Percentiles rank a stretch among this genome's conserved stretches.
Evolutionary conservation across 495 filamentous ascomycete genomes (phyloP).

Genomic region (Xylaria intraflava): DNA sequence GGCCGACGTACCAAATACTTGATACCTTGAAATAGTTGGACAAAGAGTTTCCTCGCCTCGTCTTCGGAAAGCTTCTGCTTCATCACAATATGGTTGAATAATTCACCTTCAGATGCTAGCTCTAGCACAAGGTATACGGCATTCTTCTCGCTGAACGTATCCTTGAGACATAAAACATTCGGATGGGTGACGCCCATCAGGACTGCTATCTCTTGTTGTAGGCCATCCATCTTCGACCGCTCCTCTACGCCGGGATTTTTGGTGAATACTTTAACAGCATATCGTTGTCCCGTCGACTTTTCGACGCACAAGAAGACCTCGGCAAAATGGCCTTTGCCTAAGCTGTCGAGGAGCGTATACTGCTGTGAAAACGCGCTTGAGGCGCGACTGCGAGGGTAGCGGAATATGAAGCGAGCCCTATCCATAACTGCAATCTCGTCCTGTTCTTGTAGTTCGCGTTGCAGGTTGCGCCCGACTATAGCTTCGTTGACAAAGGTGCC

Average conservation of each 20-base stretch:
- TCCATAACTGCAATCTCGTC: slow-evolving; percentile 85
- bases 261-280: slow-evolving; percentile 91
- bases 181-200: slow-evolving; percentile 94
- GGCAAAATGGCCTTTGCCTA: slow-evolving; percentile 96
- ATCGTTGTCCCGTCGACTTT: slow-evolving; percentile 71
- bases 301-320: slow-evolving; percentile 89
- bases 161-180: slow-evolving; percentile 90
- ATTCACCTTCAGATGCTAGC: slow-evolving; percentile 82
- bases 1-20: slow-evolving; percentile 77
- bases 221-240: slow-evolving; percentile 68
- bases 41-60: slow-evolving; percentile 79
- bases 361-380: slow-evolving; percentile 77
- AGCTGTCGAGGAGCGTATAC: slow-evolving; percentile 74
- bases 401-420: slow-evolving; percentile 79
- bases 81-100: slow-evolving; percentile 90
- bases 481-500: slow-evolving; percentile 94
- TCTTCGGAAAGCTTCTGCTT: slow-evolving; percentile 79
- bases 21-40: slow-evolving; percentile 85
- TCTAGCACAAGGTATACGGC: slow-evolving; percentile 91
- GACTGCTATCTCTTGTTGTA: slow-evolving; percentile 94
- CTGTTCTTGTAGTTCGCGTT: slow-evolving; percentile 75
- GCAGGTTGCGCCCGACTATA: slow-evolving; percentile 83
- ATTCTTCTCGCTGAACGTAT: slow-evolving; percentile 87
- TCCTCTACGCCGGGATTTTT: slow-evolving; percentile 73
- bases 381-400: slow-evolving; percentile 71